Percentiles rank a stretch among this genome's conserved stretches.
phyloP scores from a whole-genome alignment of 352 stramenopile genomes.

The Globisporangium uncinulatum region DNA sequence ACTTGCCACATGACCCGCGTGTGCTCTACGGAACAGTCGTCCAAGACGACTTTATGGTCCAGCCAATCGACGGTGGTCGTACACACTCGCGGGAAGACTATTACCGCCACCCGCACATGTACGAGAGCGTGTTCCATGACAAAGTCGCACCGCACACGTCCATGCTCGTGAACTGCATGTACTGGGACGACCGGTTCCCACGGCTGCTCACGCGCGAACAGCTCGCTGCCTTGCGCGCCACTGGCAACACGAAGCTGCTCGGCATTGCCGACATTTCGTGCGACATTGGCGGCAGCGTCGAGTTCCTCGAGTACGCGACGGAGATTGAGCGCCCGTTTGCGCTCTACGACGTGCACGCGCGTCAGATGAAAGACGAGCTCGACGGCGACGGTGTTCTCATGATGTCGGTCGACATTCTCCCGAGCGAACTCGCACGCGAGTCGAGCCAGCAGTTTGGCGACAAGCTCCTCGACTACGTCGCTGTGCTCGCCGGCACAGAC shows the following conservation, averaged over 20 bases:
- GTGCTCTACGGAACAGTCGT: conserved; percentile 80
- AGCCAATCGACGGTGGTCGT: conserved; percentile 25
- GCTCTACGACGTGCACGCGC: conserved; percentile 78
- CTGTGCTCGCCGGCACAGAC: conserved; percentile 45
- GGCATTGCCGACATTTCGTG: conserved; percentile 94
- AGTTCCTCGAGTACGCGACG: conserved; percentile 92
- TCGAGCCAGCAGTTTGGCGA: conserved; percentile 95
- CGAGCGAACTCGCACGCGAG: conserved; percentile 92
- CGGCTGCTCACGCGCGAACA: conserved; percentile 91
- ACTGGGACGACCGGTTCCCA: conserved; percentile 94
- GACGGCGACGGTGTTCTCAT: conserved; percentile 86
- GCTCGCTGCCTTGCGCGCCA: conserved; percentile 59
- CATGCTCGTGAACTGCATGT: conserved; percentile 95
- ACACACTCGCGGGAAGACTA: conserved; percentile 74
- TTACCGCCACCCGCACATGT: conserved; percentile 87
- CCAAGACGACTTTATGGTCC: conserved; percentile 68
- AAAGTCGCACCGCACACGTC: conserved; percentile 87
- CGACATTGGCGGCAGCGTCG: conserved; percentile 91
- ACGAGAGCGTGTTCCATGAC: conserved; percentile 89
- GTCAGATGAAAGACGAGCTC: conserved; percentile 66
- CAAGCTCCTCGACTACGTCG: conserved; percentile 85
- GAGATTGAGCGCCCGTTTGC: conserved; percentile 94
- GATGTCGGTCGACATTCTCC: conserved; percentile 95
- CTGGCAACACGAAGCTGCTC: conserved; percentile 79
- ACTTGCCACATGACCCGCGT: conserved; percentile 55